phyloP scores from a whole-genome alignment of 805 yeast genomes.

The Metschnikowia aberdeeniae region DNA sequence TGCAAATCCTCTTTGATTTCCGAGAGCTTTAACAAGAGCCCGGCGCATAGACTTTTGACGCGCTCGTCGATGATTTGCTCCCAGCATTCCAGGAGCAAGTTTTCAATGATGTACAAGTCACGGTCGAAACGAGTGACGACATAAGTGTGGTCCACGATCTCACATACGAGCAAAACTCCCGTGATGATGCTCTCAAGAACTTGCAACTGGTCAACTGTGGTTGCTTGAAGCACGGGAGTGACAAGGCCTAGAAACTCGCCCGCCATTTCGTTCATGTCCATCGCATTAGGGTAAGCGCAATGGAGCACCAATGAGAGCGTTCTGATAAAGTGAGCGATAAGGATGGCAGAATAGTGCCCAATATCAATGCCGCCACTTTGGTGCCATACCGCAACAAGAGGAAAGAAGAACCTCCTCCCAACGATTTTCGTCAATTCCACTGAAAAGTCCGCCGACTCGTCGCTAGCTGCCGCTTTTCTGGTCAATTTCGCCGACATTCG shows the following conservation, averaged over 20 bases:
- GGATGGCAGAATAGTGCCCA: conserved; percentile 51
- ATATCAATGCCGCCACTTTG: conserved; percentile 44
- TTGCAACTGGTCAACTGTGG: conserved; percentile 27
- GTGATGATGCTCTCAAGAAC: conserved; percentile 37
- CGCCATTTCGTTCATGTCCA: conserved; percentile 53
- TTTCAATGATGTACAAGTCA: conserved; percentile 18
- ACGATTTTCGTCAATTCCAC: conserved; percentile 37
- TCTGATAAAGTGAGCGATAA: conserved; percentile 55
- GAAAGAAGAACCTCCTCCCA: conserved; percentile 46
- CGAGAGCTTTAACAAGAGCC: conserved; percentile 30
- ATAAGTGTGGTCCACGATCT: conserved; percentile 28
- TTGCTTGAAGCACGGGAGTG: conserved; percentile 20
- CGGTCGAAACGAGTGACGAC: conserved; percentile 21
- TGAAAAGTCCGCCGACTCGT: conserved; percentile 18
- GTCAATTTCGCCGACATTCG: conserved; percentile 38
- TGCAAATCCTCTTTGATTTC: conserved; percentile 23
- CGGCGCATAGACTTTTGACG: conserved; percentile 38
- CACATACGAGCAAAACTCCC: conserved; percentile 33
- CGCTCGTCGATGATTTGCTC: conserved; percentile 34
- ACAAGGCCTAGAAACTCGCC: conserved; percentile 45
- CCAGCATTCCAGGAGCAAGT: conserved; percentile 29
- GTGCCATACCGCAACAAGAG: conserved; percentile 51
- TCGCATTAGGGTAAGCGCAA: conserved; percentile 53
- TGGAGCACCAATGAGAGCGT: conserved; percentile 56
- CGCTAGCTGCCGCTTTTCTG: conserved; percentile 8